Base-by-base conservation (phyloP, 345 rosid species). In the Populus alba region DNA sequence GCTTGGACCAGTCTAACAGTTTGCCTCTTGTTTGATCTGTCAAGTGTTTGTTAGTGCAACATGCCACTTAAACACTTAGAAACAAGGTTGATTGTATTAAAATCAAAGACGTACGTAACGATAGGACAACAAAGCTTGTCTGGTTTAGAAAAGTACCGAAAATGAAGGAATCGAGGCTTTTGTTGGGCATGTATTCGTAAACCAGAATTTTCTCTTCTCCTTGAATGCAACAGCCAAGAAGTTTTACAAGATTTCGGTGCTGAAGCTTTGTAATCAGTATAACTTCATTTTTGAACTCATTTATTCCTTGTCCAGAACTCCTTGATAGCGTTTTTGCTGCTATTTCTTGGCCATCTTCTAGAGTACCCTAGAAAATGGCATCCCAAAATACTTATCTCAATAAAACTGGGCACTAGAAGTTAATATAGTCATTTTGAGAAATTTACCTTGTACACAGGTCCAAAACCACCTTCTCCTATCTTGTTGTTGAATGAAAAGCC, bases 121-220 rank as follows among this genome's bases (percentile, higher is more conserved):
- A 43, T n/a, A 61, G 66, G 66, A 23, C 8, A 20, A n/a, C 3
- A 3, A 61, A 23, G 12, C 22, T 31, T 69, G 2, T 70, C 15
- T 43, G 15, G 72, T 17, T 27, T 25, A 47, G 74, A 47, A 0
- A 18, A 37, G 4, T 10, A 83, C 83, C 85, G 4, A 76, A 83
- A 74, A 83, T 67, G 77, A 86, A 86, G n/a, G 13, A 61, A 71
- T 86, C 83, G 6, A 81, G 68, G 75, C 85, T 86, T 77, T 71
- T 57, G 61, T 79, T 83, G 7, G 78, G 80, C 85, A 86, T 81
- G 80, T 66, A 81, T 62, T 86, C 86, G 47, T 86, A 86, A 16
- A 86, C 59, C 35, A 86, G 53, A 76, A 86, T 38, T 53, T 69
- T 83, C 45, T 83, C 86, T 1, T 79, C 83, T 75, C 76, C 85